Evolutionary conservation across 2,329 filamentous ascomycete species (phyloP).

Genomic region (Alternaria ethzedia): DNA sequence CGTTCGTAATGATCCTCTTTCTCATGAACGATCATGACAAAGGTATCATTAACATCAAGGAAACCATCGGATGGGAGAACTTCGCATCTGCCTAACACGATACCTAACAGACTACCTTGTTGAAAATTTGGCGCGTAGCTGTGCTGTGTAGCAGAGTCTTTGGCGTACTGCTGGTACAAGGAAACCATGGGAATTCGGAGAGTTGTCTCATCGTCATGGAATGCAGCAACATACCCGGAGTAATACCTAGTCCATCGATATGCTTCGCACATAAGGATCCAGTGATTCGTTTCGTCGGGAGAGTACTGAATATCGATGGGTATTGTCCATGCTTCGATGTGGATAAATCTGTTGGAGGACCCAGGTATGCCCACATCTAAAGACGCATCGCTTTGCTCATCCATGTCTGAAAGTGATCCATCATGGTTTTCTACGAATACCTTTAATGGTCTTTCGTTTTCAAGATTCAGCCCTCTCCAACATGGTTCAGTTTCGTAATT

Average conservation of each 20-base stretch:
- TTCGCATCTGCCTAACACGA: background rate
- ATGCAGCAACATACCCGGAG: background rate
- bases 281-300: background rate
- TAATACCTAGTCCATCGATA: too few relatives aligned
- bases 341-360: background rate
- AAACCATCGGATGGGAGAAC: rapidly evolving
- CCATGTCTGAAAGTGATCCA: background rate
- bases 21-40: background rate
- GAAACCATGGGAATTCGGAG: rapidly evolving
- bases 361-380: background rate
- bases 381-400: background rate
- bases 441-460: background rate
- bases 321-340: background rate
- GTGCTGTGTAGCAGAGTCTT: background rate
- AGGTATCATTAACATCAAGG: rapidly evolving
- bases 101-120: background rate
- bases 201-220: background rate
- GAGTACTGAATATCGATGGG: background rate
- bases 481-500: background rate
- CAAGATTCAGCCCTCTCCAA: rapidly evolving
- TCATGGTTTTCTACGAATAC: background rate
- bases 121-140: background rate
- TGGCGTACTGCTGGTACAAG: background rate
- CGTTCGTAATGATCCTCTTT: background rate
- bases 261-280: too few relatives aligned